A percentile compares a stretch with the other conserved stretches of the same genome.
These are phyloP conservation scores for Auricularia cornea DNA, from an alignment of 768 basidiomycete species.

Conservation along the genomic window DNA sequence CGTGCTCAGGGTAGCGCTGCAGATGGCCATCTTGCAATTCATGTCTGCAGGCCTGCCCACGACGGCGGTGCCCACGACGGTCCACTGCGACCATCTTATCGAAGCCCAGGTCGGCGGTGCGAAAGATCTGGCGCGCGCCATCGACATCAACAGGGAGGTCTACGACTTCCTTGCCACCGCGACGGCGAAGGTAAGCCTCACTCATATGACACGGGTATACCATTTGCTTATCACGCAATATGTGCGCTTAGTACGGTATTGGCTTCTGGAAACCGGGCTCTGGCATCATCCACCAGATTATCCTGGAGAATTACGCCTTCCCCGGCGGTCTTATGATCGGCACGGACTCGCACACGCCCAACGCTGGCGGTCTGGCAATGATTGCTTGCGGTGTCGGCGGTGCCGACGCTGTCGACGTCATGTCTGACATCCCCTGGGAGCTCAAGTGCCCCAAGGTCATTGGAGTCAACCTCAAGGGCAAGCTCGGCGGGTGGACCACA, in stretches of 20 bases:
- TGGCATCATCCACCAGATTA: conserved; percentile 98
- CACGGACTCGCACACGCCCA: conserved; percentile 98
- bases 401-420: conserved; percentile 98
- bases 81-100: conserved; percentile 98
- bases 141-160: conserved; percentile 94
- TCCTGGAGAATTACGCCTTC: conserved; percentile 99
- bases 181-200: conserved; percentile 66
- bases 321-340: conserved; percentile 99
- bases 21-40: conserved; percentile 99
- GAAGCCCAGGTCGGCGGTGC: conserved; percentile 93
- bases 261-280: conserved; percentile 99
- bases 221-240: not conserved
- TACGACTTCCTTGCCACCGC: conserved; percentile 98
- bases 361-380: conserved; percentile 99
- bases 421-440: conserved; percentile 98
- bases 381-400: conserved; percentile 99
- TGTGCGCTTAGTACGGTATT: conserved; percentile 69
- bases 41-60: conserved; percentile 99
- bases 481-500: conserved; percentile 94
- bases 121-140: conserved; percentile 88
- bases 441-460: conserved; percentile 99
- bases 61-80: conserved; percentile 94
- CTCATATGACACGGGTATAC: no score
- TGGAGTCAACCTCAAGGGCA: conserved; percentile 92
- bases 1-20: conserved; percentile 20